Evolutionary conservation across 768 basidiomycete species (phyloP), one percentile per base, ranked within the genome.

Genomic region (Pilatotrama ljubarskyi): DNA sequence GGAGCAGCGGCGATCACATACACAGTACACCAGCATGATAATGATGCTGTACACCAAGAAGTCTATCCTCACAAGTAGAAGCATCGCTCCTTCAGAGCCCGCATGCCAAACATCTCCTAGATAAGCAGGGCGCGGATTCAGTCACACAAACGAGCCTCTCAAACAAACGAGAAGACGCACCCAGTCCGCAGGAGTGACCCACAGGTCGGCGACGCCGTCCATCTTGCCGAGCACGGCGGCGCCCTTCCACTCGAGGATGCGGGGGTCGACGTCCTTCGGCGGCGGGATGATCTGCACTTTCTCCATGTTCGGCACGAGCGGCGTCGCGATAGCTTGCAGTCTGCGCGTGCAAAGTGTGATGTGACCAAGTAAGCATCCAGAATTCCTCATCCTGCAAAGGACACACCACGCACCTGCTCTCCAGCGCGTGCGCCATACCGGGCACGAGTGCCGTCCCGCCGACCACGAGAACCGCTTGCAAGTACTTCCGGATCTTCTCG

Each of bases 181-280:
- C 92, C 95, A 99, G 71, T 99, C 97, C 36, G 85, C 78, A 57
- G 79, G 75, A 6, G 91, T 84, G 25, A 98, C 78, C 96, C 96
- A 98, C 56, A 98, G 75, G 64, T 99, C 97, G 29, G 84, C 81
- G 44, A 90, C 85, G 2, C 87, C 85, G 51, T 99, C 97, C 84
- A 98, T 90, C 74, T 93, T 92, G 25, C 88, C 91, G 41, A 98
- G 83, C 13, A 95, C 93, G 8, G 89, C 84, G 6, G 89, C 93
- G 10, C 97, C 97, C 73, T 98, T 98, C 97, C 97, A 99, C 15
- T 86, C 87, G 32, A 98, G 82, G 37, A 93, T 86, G 24, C 86
- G 83, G 5, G 93, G 93, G 73, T 98, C 95, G 43, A 98, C 74
- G 61, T 94, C 93, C 71, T 95, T 90, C 1, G 95, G 95, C 2